phyloP scores from a whole-genome alignment of 169 alveolate species.

The Plasmodium cynomolgi region DNA sequence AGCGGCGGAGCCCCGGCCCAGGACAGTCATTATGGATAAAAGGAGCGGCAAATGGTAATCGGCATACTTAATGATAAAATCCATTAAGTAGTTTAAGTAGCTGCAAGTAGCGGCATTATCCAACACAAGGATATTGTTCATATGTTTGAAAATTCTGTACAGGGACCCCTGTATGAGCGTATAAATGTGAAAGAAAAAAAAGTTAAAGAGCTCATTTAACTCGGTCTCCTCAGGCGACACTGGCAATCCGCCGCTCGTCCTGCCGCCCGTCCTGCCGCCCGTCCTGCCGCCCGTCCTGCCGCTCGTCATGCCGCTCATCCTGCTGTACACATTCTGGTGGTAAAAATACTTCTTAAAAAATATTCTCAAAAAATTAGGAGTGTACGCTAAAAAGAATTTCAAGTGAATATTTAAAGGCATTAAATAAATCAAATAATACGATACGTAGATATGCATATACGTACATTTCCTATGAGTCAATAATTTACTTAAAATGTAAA shows the following conservation, averaged over 20 bases:
- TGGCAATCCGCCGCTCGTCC: neutral
- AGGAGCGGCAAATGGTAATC: conserved; percentile 66
- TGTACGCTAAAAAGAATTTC: conserved; percentile 56
- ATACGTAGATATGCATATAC: conserved; percentile 65
- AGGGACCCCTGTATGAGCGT: conserved; percentile 70
- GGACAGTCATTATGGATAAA: conserved; percentile 20
- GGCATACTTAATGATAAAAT: conserved; percentile 50
- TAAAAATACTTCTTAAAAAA: conserved; percentile 63
- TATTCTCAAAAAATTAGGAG: conserved; percentile 54
- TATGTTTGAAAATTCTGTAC: conserved; percentile 37
- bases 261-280: neutral
- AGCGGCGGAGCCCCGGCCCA: neutral
- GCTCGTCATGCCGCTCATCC: neutral
- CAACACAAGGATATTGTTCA: neutral
- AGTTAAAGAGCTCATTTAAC: conserved; percentile 43
- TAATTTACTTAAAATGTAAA: conserved; percentile 58
- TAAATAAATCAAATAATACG: conserved; percentile 62
- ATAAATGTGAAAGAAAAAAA: conserved; percentile 68
- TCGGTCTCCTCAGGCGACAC: conserved; percentile 36
- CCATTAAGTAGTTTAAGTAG: conserved; percentile 33
- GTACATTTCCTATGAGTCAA: conserved; percentile 70
- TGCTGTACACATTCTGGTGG: conserved; percentile 37
- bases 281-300: neutral
- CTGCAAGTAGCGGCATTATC: conserved; percentile 24
- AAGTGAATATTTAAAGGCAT: conserved; percentile 68